Evolutionary conservation across 2,329 filamentous ascomycete genomes (phyloP), one percentile per base, ranked within the genome.

Genomic region (Achaetomium macrosporum): DNA sequence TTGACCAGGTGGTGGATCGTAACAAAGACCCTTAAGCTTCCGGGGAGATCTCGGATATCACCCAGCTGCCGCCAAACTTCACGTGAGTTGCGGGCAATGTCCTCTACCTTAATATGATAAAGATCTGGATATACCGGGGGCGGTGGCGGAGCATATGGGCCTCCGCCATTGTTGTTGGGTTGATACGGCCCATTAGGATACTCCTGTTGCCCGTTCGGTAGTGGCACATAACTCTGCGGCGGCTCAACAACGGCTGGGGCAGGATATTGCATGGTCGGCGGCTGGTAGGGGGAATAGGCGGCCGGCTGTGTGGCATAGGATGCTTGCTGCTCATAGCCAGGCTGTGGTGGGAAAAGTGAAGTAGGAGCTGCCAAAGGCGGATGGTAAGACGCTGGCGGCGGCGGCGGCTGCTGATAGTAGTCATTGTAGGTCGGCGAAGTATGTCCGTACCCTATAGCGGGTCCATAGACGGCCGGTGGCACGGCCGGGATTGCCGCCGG

Each of bases 11-110:
- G 82, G 63, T 85, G 75, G 40, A 91, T 75, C 10, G 87, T 72
- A 43, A 82, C 76, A 55, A 79, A 79, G 15, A 87, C 74, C 58
- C 82, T 81, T 43, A 88, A 74, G 55, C 77, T 78, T 37, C 78
- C 77, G 13, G 83, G 77, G 15, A 89, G 68, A 47, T 83, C 77
- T 59, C 80, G 80, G 57, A 88, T 72, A 3, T 75, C 74, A 8
- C 75, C 76, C 2, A 84, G 77, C 19, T 73, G 69, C 56, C 78
- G 77, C 85, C 86, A 91, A 35, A 85, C 68, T 20, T 82, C 78
- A 54, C 79, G 76, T 5, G 81, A 78, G 62, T 77, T 75, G 40
- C 69, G 72, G 10, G 76, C 75, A 55, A 88, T 69, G 42, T 76
- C 70, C 44, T 80, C 74, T 8, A 82, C 67, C 57, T 78, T 76